Base-by-base conservation (phyloP, 2,329 filamentous ascomycete species). In the Elsinoe arachidis region DNA sequence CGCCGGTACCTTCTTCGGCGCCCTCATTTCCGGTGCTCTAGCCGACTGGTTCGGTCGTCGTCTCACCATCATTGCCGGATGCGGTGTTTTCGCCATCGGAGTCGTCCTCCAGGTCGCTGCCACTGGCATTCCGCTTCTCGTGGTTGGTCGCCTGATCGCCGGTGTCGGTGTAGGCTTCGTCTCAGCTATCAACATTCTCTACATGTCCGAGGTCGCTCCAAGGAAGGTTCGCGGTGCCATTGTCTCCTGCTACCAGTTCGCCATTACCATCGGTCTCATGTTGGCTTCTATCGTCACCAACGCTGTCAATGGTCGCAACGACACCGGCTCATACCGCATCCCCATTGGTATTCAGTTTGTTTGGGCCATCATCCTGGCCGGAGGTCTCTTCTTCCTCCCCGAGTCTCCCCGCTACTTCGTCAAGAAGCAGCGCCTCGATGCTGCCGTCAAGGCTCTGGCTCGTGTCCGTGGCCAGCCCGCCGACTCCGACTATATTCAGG, bases 401-500 rank as follows among this genome's bases (percentile, higher is more conserved):
- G 90, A 95, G 70, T 91, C 87, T 0, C 90, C 90, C 47, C 85
- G 90, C 66, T 95, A 85, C 77, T 93, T 81, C 65, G 87, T 95
- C 72, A 90, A 88, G 78, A 86, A 85, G 72, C 85, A 86, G 59
- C 76, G 83, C 59, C 76, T 89, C 54, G 81, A 85, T 39, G 70
- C 77, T 54, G 90, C 90, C n/a, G 79, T 83, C 57, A 61, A 73
- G 2, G 76, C 82, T 11, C 79, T 95, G 2, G 74, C 82, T 52
- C 81, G 80, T 57, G 81, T 95, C 23, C 87, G 90, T 68, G 88
- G 87, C 60, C 87, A 95, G 75, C 79, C 85, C 43, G 67, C 74
- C 56, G 81, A 87, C 51, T 92, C 87, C 4, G 80, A 85, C 58
- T 89, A 81, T 70, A 85, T 95, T 71, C 82, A 86, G 71, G 76